Conservation (phyloP, 495 filamentous ascomycete genomes). For the Aspergillus saccharolyticus region DNA sequence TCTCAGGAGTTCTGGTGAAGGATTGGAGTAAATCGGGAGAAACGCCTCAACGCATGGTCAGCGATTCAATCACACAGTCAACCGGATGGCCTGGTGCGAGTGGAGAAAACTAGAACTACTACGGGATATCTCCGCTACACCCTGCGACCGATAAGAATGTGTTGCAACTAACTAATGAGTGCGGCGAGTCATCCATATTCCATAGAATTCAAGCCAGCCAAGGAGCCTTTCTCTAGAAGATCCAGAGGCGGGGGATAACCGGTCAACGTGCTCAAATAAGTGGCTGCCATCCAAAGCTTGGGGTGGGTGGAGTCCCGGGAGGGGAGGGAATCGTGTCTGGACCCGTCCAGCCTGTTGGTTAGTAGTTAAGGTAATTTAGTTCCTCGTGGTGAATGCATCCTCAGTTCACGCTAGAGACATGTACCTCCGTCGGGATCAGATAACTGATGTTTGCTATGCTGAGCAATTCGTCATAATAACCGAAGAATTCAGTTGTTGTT, state of each 20-base stretch:
- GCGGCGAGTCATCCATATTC: too few species aligned
- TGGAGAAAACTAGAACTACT: too few species aligned
- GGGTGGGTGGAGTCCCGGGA: background rate
- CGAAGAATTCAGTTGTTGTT: too few species aligned
- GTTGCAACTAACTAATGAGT: background rate
- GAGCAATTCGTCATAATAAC: too few species aligned
- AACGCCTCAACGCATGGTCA: background rate
- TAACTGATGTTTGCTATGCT: background rate
- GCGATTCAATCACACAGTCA: background rate
- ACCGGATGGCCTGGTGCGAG: background rate
- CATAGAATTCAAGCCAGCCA: background rate
- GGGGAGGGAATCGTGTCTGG: background rate
- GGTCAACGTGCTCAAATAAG: constrained; percentile 3
- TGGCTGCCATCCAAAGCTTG: background rate
- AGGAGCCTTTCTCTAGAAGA: background rate
- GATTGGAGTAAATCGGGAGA: background rate
- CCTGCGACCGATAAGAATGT: background rate
- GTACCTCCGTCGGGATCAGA: background rate
- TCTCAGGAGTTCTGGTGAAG: background rate
- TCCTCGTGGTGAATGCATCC: background rate
- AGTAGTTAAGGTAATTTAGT: background rate
- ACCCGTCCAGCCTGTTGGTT: background rate
- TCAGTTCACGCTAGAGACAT: background rate
- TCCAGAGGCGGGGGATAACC: background rate
- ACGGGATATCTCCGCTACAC: too few species aligned